These are phyloP conservation scores for Botrytis galanthina DNA, from an alignment of 2,329 filamentous ascomycete genomes.

Conservation along the genomic window DNA sequence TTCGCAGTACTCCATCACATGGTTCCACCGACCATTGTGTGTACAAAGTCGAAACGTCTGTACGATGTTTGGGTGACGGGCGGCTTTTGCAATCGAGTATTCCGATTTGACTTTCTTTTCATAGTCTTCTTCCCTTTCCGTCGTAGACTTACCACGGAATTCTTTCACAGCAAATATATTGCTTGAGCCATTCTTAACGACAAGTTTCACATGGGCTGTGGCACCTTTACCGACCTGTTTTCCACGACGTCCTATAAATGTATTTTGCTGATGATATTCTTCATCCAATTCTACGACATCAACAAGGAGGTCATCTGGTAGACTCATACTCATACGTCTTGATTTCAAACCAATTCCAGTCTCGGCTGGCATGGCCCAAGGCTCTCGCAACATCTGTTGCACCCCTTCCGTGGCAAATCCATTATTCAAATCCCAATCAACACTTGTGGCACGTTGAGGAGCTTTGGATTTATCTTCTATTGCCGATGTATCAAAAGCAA, in stretches of 20 bases:
- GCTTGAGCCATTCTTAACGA: conserved; percentile 64
- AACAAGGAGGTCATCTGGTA: conserved; percentile 72
- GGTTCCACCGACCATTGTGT: conserved; percentile 75
- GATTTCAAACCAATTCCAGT: conserved; percentile 75
- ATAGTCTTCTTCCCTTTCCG: conserved; percentile 72
- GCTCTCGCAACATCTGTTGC: conserved; percentile 42
- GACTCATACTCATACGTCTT: conserved; percentile 69
- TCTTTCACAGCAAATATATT: conserved; percentile 85
- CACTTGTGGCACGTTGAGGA: conserved; percentile 30
- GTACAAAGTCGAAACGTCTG: conserved; percentile 71
- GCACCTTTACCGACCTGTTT: conserved; percentile 79
- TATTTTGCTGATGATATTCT: conserved; percentile 69
- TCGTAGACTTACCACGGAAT: conserved; percentile 69
- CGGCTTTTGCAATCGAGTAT: conserved; percentile 80
- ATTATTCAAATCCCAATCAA: conserved; percentile 28
- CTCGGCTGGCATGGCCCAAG: conserved; percentile 62
- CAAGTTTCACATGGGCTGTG: conserved; percentile 77
- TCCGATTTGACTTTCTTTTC: conserved; percentile 89
- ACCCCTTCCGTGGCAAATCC: conserved; percentile 21
- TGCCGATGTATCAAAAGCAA: conserved; percentile 25
- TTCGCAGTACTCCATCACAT: conserved; percentile 90
- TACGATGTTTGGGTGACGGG: conserved; percentile 85
- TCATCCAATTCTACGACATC: conserved; percentile 65
- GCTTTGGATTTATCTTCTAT: conserved; percentile 19
- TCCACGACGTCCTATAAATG: conserved; percentile 68